Evolutionary conservation across 495 filamentous ascomycete species (phyloP).

Genomic region (Penicillium crystallinum): DNA sequence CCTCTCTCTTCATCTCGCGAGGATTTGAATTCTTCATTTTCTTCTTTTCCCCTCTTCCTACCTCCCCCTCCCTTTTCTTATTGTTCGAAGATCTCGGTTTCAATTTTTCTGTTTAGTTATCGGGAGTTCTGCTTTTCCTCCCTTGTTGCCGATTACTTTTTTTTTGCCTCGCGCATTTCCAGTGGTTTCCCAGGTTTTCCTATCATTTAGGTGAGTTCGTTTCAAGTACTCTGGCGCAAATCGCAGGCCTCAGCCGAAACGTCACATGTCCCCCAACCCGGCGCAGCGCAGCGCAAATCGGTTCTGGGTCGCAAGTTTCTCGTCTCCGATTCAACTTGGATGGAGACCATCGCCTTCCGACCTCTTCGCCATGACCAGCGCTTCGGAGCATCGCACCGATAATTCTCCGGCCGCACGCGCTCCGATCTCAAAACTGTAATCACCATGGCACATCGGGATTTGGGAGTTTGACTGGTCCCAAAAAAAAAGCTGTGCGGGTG

Average conservation of each 20-base stretch:
- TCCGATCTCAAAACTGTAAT: neutral
- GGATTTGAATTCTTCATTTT: constrained; percentile 43
- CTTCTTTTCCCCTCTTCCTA: constrained; percentile 32
- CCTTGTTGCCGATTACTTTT: constrained; percentile 19
- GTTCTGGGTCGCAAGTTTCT: neutral
- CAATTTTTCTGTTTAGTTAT: constrained; percentile 29
- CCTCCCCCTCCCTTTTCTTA: constrained; percentile 32
- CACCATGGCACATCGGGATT: neutral
- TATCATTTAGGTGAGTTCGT: constrained; percentile 21
- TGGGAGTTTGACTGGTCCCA: neutral
- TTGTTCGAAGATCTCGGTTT: constrained; percentile 28
- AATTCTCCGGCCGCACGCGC: constrained; percentile 1
- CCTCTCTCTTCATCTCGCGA: constrained; percentile 22
- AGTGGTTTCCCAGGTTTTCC: constrained; percentile 19
- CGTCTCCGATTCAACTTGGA: neutral
- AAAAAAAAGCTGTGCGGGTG: neutral
- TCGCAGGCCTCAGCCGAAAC: constrained; percentile 18
- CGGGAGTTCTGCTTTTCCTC: constrained; percentile 27
- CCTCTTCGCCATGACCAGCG: constrained; percentile 7
- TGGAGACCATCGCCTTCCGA: constrained; percentile 1
- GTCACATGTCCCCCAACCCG: neutral
- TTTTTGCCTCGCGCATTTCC: constrained; percentile 29
- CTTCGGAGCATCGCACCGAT: constrained; percentile 7
- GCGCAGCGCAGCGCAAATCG: neutral
- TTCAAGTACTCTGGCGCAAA: neutral